Evolutionary conservation across 1,284 basidiomycete genomes (phyloP).

Genomic region (Trametes sp.): DNA sequence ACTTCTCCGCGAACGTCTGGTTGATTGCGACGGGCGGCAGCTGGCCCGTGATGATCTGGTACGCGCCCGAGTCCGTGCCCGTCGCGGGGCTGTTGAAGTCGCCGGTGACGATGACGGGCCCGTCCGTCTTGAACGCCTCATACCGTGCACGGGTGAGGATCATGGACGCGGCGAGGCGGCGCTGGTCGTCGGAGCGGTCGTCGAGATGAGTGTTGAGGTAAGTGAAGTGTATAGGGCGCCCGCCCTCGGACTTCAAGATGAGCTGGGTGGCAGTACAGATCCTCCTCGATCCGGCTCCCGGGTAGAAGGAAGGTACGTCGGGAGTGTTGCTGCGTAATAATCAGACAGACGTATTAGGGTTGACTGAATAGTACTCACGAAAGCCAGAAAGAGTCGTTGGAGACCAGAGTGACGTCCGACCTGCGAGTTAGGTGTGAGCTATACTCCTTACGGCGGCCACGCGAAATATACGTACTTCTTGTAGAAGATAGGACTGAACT

Average conservation of each 20-base stretch:
- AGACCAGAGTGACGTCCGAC: slow-evolving; percentile 48
- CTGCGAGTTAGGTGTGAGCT: slow-evolving; percentile 32
- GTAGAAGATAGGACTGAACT: slow-evolving; percentile 73
- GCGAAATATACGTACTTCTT: slow-evolving; percentile 48
- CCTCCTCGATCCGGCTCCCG: slow-evolving; percentile 59
- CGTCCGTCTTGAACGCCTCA: slow-evolving; percentile 50
- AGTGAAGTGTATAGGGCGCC: slow-evolving; percentile 43
- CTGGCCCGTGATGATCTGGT: slow-evolving; percentile 56
- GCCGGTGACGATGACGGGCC: slow-evolving; percentile 57
- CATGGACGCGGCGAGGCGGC: slow-evolving; percentile 58
- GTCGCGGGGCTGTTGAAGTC: slow-evolving; percentile 62
- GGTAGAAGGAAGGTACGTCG: slow-evolving; percentile 57
- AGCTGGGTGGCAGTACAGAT: slow-evolving; percentile 59
- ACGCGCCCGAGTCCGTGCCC: slow-evolving; percentile 56
- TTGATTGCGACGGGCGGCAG: slow-evolving; percentile 50
- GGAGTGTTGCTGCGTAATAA: slow-evolving; percentile 49
- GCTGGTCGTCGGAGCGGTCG: slow-evolving; percentile 60
- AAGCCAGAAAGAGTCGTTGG: slow-evolving; percentile 63
- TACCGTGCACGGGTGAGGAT: slow-evolving; percentile 56
- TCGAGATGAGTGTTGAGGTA: slow-evolving; percentile 63
- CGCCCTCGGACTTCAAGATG: slow-evolving; percentile 33
- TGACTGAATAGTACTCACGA: slow-evolving; percentile 46
- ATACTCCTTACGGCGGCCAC: neutral
- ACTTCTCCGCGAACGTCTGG: slow-evolving; percentile 52
- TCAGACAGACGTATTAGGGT: neutral